A percentile compares a stretch with the other conserved stretches of the same genome.
Evolutionary conservation across 2,329 filamentous ascomycete genomes (phyloP).

Genomic region (Colletotrichum endophyticum): DNA sequence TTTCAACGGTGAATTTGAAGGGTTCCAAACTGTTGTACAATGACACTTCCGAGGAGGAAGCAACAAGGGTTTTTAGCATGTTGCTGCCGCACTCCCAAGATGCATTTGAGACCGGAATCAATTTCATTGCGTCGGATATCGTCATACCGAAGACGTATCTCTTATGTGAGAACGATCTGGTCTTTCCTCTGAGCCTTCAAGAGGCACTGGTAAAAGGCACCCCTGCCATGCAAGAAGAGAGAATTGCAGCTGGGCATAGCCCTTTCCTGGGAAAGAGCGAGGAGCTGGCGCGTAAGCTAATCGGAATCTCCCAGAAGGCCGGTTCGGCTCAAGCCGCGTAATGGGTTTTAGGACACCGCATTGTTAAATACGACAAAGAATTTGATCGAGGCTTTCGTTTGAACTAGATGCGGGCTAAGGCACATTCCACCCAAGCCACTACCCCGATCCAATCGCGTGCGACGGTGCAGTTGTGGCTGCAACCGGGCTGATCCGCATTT

Average conservation of each 20-base stretch:
- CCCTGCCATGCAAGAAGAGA: background rate
- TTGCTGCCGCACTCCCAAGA: background rate
- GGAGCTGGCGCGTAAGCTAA: background rate
- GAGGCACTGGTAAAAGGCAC: background rate
- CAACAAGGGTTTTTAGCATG: background rate
- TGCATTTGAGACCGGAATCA: background rate
- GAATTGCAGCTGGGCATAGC: background rate
- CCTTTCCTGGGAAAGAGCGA: background rate
- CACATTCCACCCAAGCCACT: background rate
- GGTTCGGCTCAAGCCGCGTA: background rate
- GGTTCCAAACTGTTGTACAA: background rate
- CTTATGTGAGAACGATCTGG: background rate
- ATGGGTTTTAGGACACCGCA: background rate
- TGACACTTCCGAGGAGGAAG: background rate
- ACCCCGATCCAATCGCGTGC: background rate
- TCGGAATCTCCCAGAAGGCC: background rate
- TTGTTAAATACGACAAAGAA: background rate
- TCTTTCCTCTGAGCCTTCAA: background rate
- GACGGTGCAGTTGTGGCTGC: background rate
- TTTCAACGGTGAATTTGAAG: background rate
- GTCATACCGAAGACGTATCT: background rate
- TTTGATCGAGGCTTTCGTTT: background rate
- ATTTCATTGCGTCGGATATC: background rate
- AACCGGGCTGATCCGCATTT: background rate
- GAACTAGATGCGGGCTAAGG: background rate